Percentiles rank a stretch among this genome's conserved stretches.
These are phyloP conservation scores for Aspergillus novofumigatus DNA, from an alignment of 2,329 filamentous ascomycete genomes.

Conservation along the genomic window DNA sequence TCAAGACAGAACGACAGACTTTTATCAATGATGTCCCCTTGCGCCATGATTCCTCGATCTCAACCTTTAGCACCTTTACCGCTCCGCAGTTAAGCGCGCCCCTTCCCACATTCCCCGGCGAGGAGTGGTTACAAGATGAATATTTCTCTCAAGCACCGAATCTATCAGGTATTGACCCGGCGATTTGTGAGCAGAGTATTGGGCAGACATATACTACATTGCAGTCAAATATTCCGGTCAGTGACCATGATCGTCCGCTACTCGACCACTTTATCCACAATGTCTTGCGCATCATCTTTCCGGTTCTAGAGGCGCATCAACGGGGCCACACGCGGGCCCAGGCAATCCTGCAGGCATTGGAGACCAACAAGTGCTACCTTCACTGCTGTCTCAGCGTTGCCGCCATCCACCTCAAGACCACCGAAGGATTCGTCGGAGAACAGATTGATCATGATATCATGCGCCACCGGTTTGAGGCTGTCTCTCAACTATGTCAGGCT, in stretches of 20 bases:
- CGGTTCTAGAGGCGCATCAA: slow-evolving; percentile 85
- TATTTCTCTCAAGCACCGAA: slow-evolving; percentile 57
- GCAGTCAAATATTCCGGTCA: slow-evolving; percentile 73
- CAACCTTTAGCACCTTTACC: slow-evolving; percentile 88
- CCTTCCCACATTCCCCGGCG: slow-evolving; percentile 59
- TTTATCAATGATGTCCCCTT: slow-evolving; percentile 88
- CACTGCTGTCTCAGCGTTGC: slow-evolving; percentile 94
- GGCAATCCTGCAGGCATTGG: slow-evolving; percentile 79
- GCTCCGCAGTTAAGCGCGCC: slow-evolving; percentile 68
- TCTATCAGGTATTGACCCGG: slow-evolving; percentile 26
- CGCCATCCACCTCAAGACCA: slow-evolving; percentile 85
- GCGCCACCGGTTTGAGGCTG: slow-evolving; percentile 83
- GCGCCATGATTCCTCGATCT: slow-evolving; percentile 78
- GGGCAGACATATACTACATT: slow-evolving; percentile 52
- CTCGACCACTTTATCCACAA: slow-evolving; percentile 87
- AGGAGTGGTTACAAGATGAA: slow-evolving; percentile 70
- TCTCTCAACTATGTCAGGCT: slow-evolving; percentile 78
- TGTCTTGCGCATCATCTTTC: slow-evolving; percentile 85
- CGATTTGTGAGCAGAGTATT: slow-evolving; percentile 14
- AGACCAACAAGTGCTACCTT: slow-evolving; percentile 87
- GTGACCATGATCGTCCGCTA: slow-evolving; percentile 80
- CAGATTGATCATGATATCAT: slow-evolving; percentile 89
- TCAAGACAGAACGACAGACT: slow-evolving; percentile 92
- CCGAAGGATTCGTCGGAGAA: slow-evolving; percentile 61
- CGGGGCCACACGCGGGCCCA: slow-evolving; percentile 76